Evolutionary conservation across 192 early-diverging fungal species (phyloP).

Genomic region (Linnemannia elongata): DNA sequence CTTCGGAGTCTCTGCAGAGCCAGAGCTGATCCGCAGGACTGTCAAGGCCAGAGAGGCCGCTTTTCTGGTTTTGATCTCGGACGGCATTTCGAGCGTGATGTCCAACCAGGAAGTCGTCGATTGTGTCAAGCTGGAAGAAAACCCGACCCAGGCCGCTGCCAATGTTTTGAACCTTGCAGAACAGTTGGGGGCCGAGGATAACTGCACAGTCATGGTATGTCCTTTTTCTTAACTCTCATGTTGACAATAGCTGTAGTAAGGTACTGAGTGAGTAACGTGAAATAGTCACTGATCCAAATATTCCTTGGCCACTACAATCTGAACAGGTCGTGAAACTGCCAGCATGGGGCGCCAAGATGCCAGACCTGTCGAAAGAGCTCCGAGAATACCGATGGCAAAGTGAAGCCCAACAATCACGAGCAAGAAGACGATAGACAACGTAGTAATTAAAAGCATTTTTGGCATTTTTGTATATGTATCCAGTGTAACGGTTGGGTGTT

Average conservation of each 20-base stretch:
- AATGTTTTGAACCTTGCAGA: conserved; percentile 74
- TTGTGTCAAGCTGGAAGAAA: conserved; percentile 72
- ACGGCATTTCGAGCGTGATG: conserved; percentile 79
- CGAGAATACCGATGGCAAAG: conserved; percentile 71
- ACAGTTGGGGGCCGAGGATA: conserved; percentile 78
- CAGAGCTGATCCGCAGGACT: conserved; percentile 69
- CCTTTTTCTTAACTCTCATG: neutral
- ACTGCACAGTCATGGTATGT: conserved; percentile 73
- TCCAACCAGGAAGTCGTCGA: conserved; percentile 83
- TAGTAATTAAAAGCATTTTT: neutral
- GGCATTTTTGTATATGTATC: neutral
- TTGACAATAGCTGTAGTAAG: neutral
- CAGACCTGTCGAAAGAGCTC: conserved; percentile 75
- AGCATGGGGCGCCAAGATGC: conserved; percentile 76
- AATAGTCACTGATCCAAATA: neutral
- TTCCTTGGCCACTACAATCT: neutral
- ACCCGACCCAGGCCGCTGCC: conserved; percentile 68
- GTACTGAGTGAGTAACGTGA: no score
- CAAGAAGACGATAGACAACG: conserved; percentile 40
- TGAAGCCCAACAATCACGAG: conserved; percentile 58
- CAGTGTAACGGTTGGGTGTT: no score
- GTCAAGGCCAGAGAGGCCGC: conserved; percentile 73
- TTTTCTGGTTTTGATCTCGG: conserved; percentile 77
- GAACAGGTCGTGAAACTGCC: conserved; percentile 75
- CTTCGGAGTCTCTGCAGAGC: conserved; percentile 80